Percentiles rank a stretch among this genome's conserved stretches.
Conservation (phyloP, 495 filamentous ascomycete genomes). For the Chlorociboria aeruginascens region DNA sequence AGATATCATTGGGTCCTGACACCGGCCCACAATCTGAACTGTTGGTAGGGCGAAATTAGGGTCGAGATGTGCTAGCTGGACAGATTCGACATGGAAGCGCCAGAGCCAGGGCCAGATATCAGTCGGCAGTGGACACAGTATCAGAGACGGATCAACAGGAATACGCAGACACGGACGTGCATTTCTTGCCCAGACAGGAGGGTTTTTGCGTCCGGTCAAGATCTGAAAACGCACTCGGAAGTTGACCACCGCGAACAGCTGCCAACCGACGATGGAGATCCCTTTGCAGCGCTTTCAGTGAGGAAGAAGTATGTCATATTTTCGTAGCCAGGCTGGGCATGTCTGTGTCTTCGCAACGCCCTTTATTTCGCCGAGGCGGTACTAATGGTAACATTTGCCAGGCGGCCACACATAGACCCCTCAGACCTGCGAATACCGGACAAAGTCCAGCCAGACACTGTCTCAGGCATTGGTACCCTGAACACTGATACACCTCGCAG, state of each 20-base stretch:
- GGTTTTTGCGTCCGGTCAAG: not conserved
- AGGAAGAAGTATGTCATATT: slow-evolving; percentile 1
- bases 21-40: too few relatives aligned
- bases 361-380: too few relatives aligned
- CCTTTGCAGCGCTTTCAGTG: not conserved
- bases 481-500: not conserved
- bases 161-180: not conserved
- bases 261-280: not conserved
- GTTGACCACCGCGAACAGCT: not conserved
- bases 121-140: too few relatives aligned
- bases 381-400: too few relatives aligned
- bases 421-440: not conserved
- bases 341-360: not conserved
- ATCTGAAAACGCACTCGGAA: not conserved
- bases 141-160: not conserved
- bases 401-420: too few relatives aligned
- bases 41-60: too few relatives aligned
- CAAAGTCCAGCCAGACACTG: not conserved
- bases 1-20: too few relatives aligned
- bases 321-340: not conserved
- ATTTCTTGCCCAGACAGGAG: not conserved
- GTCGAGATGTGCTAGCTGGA: too few relatives aligned
- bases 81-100: too few relatives aligned
- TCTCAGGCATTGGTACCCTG: not conserved
- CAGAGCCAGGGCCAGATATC: too few relatives aligned